phyloP scores from a whole-genome alignment of 441 rosid species.

The Pelargonium exstipulatum region DNA sequence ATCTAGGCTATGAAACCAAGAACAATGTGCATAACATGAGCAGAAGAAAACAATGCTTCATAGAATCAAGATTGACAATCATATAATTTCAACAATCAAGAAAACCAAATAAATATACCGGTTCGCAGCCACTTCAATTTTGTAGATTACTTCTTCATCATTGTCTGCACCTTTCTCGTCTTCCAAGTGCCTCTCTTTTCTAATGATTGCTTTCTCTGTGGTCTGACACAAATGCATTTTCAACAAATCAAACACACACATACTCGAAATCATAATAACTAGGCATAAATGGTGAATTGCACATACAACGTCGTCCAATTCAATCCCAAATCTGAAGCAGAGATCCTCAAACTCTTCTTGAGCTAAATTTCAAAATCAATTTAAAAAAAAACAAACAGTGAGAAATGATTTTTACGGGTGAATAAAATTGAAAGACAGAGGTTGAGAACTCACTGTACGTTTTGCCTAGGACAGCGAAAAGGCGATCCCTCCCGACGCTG shows the following conservation, averaged over 20 bases:
- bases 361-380: slow-evolving; percentile 29
- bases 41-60: too few relatives aligned
- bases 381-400: not conserved
- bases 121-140: slow-evolving; percentile 86
- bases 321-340: slow-evolving; percentile 85
- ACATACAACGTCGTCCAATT: slow-evolving; percentile 93
- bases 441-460: slow-evolving; percentile 43
- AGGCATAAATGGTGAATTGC: not conserved
- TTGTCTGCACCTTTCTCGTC: slow-evolving; percentile 45
- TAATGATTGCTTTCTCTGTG: slow-evolving; percentile 73
- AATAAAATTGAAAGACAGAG: not conserved
- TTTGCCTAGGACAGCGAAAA: slow-evolving; percentile 57
- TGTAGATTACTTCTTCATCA: slow-evolving; percentile 70
- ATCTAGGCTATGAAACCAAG: too few relatives aligned
- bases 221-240: slow-evolving; percentile 37
- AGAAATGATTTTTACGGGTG: not conserved
- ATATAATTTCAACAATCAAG: too few relatives aligned
- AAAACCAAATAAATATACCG: slow-evolving; percentile 33
- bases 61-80: too few relatives aligned
- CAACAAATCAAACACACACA: not conserved
- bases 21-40: too few relatives aligned
- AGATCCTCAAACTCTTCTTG: slow-evolving; percentile 75
- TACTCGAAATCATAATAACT: not conserved
- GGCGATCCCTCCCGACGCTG: slow-evolving; percentile 76
- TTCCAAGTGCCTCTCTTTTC: slow-evolving; percentile 79